Evolutionary conservation across 352 stramenopile genomes (phyloP), one percentile per base, ranked within the genome.

Genomic region (Phytopythium boreale): DNA sequence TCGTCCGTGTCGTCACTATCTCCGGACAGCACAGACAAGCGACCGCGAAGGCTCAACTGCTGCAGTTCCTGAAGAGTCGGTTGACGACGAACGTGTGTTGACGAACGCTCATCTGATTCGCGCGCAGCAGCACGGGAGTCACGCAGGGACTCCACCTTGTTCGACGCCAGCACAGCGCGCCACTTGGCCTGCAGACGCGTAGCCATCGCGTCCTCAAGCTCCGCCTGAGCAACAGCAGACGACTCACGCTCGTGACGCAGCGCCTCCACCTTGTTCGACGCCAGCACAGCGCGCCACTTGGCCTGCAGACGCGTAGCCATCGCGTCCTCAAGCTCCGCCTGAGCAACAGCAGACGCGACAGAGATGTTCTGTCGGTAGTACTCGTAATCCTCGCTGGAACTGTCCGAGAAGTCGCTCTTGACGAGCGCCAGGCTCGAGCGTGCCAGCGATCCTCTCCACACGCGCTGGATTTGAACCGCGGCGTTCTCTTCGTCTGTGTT

Each of bases 41-140:
- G 72, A 10, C 77, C 77, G 20, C 62, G 71, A 70, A 82, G 67
- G 43, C 77, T 84, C 50, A 87, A 46, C 34, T 79, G 64, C 47
- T 84, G 70, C 37, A 87, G 70, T 39, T 87, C 77, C 2, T 67
- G 63, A 9, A 82, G 56, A 1, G 77, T 80, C n/a, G 75, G 77
- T 14, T 80, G 73, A 0, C 67, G 64, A 56, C 59, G 46, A 10
- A 72, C 20, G 44, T 66, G 50, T 2, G 61, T 29, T 5, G 53
- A 50, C 4, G 5, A 12, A n/a, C 36, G 20, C 1, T 31, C 15
- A 22, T 36, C 22, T 6, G 36, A 60, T 1, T 5, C 15, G 2
- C 27, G 29, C 9, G 2, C 47, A 2, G 24, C 22, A 4, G 24
- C 36, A 17, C 56, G 19, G 5, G 44, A 36, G 10, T 39, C 14